Conservation (phyloP, 78 protist species). For the Acrasis kona region DNA sequence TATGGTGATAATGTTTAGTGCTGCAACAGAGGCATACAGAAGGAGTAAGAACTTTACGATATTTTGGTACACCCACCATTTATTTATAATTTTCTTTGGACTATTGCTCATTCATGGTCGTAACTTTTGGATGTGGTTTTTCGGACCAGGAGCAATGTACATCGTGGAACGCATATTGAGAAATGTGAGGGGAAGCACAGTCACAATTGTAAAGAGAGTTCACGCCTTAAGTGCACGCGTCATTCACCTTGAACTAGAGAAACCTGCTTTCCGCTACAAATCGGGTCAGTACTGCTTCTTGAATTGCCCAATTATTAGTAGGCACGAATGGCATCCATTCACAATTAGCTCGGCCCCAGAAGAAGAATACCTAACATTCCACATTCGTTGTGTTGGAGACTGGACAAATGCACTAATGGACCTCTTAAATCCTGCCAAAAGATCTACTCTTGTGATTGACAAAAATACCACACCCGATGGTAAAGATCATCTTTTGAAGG, state of each 20-base stretch:
- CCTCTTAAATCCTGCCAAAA: neutral
- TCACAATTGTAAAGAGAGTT: slow-evolving; percentile 22
- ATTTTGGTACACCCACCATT: slow-evolving; percentile 86
- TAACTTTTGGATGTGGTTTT: slow-evolving; percentile 61
- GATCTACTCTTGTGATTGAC: neutral
- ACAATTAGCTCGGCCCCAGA: slow-evolving; percentile 82
- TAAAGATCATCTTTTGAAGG: slow-evolving; percentile 24
- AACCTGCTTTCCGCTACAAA: slow-evolving; percentile 33
- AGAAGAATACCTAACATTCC: slow-evolving; percentile 51
- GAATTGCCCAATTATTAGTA: slow-evolving; percentile 56
- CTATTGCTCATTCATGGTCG: slow-evolving; percentile 69
- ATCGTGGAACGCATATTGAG: slow-evolving; percentile 58
- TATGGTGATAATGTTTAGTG: slow-evolving; percentile 69
- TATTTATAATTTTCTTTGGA: slow-evolving; percentile 63
- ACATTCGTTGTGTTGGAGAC: slow-evolving; percentile 47
- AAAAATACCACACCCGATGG: slow-evolving; percentile 33
- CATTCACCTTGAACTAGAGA: slow-evolving; percentile 47
- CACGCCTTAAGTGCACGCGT: slow-evolving; percentile 39
- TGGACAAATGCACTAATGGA: neutral
- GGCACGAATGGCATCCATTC: slow-evolving; percentile 85
- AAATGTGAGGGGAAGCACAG: slow-evolving; percentile 15
- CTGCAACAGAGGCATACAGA: slow-evolving; percentile 46
- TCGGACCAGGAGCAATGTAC: slow-evolving; percentile 63
- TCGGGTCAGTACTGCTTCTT: slow-evolving; percentile 82
- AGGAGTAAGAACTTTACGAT: slow-evolving; percentile 64